Base-by-base conservation (phyloP, 176 grass and related monocot genomes). In the Musa schizocarpa region DNA sequence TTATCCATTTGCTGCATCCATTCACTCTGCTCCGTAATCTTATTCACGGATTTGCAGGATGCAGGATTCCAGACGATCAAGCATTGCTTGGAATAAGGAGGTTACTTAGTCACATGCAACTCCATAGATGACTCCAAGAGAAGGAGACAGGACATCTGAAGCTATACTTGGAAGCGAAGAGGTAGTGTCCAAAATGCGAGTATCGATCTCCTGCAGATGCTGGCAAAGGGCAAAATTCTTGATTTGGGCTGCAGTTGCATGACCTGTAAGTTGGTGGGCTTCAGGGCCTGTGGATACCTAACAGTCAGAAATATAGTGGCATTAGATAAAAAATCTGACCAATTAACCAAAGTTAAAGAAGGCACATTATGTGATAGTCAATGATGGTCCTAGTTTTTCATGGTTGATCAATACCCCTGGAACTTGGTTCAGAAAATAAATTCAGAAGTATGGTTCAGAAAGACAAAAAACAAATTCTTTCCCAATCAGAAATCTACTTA, bases 181-280 rank as follows among this genome's bases (percentile, higher is more conserved):
- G 62, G 84, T 70, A 16, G 88, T 76, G 56, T 73, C 83, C 50
- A 88, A 94, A 76, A 94, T 89, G 75, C 79, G 86, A 24, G 88
- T 86, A 79, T 94, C 86, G 68, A 99, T 82, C 78, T 99, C 95
- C 84, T 99, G 95, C 62, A 99, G 86, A 81, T 92, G 91, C 80
- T 89, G 86, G 71, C 86, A 99, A 55, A 99, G 81, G 78, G 88
- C 87, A 80, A 99, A 99, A 73, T 94, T 99, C 75, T 94, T 99
- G 1, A 99, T 81, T 83, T 99, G 88, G 72, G 91, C 84, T 67
- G 86, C 74, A 85, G 82, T 99, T 54, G 79, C 88, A 71, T 84
- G 80, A 50, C 91, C 76, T 24, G 86, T 87, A 69, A 99, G 83
- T 87, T 99, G 95, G 26, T 85, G 79, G 9, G 95, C 86, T 87